These are phyloP conservation scores for Geotrichum europaeum DNA, from an alignment of 1,139 yeast species.

Conservation along the genomic window DNA sequence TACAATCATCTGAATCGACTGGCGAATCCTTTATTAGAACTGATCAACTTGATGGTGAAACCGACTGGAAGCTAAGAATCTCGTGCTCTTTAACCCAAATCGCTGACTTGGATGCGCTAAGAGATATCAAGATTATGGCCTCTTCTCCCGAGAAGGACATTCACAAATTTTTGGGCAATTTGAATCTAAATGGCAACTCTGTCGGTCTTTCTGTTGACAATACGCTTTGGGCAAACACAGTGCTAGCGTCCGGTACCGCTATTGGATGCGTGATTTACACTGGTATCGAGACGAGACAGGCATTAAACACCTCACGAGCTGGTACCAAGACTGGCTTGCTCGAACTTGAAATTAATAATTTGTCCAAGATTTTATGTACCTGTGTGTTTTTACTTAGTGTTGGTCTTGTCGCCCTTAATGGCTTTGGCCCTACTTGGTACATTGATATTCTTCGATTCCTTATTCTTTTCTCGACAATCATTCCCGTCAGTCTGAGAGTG, in stretches of 20 bases:
- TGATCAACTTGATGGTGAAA: constrained; percentile 97
- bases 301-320: constrained; percentile 82
- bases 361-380: constrained; percentile 82
- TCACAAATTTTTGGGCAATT: constrained; percentile 73
- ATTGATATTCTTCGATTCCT: constrained; percentile 83
- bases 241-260: constrained; percentile 87
- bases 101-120: constrained; percentile 42
- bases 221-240: constrained; percentile 97
- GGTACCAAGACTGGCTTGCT: constrained; percentile 89
- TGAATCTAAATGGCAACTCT: constrained; percentile 50
- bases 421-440: constrained; percentile 76
- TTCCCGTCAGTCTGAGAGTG: constrained; percentile 92
- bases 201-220: constrained; percentile 79
- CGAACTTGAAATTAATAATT: constrained; percentile 81
- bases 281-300: constrained; percentile 89
- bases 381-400: constrained; percentile 78
- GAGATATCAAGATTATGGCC: constrained; percentile 54
- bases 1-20: constrained; percentile 70
- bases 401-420: constrained; percentile 71
- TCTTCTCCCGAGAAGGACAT: constrained; percentile 79
- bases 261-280: constrained; percentile 85
- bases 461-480: constrained; percentile 87
- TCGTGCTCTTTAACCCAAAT: constrained; percentile 71
- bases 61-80: constrained; percentile 92
- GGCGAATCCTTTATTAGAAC: constrained; percentile 95